Evolutionary conservation across 768 basidiomycete genomes (phyloP), one percentile per base, ranked within the genome.

Genomic region (Phanerochaete sordida): DNA sequence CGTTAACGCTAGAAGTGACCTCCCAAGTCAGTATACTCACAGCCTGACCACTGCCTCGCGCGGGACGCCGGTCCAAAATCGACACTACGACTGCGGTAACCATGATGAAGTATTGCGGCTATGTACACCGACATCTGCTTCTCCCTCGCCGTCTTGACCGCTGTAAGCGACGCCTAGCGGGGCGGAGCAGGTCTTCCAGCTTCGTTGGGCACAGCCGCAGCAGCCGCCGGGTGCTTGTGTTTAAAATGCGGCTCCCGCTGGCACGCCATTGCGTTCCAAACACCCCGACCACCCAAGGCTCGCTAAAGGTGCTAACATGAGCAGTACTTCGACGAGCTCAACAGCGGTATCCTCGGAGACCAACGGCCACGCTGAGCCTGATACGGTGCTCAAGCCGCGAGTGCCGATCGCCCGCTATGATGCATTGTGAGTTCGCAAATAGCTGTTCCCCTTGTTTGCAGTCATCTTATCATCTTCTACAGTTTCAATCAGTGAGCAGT

Each of bases 321-420:
- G 21, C 26, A 16, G 11, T 19, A 7, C 49, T 19, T 12, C 30
- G 8, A 6, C 8, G 16, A 19, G 33, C 19, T 13, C 19, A 8
- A 24, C 52, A 35, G 44, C 7, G 19, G 13, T 8, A 6, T 46
- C 44, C 44, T 6, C 8, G 28, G 16, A 54, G 30, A 15, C 37
- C 24, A 55, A 44, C 6, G 45, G 16, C 6, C 9, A 57, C 23
- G 45, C 27, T 33, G n/a, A 26, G 9, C 16, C 6, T 8, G 39
- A 16, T 27, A 2, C 33, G 15, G 30, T 3, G 19, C 30, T 28
- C 11, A 44, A 50, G 27, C 57, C 50, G 44, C 48, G 46, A 11
- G 37, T 16, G 13, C 58, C 16, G 2, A 59, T 59, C 21, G 58
- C 49, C 19, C 58, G 58, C 24, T 59, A 51, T 37, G 58, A 59